These are phyloP conservation scores for Rosa chinensis DNA, from an alignment of 306 rosid species.

Conservation along the genomic window DNA sequence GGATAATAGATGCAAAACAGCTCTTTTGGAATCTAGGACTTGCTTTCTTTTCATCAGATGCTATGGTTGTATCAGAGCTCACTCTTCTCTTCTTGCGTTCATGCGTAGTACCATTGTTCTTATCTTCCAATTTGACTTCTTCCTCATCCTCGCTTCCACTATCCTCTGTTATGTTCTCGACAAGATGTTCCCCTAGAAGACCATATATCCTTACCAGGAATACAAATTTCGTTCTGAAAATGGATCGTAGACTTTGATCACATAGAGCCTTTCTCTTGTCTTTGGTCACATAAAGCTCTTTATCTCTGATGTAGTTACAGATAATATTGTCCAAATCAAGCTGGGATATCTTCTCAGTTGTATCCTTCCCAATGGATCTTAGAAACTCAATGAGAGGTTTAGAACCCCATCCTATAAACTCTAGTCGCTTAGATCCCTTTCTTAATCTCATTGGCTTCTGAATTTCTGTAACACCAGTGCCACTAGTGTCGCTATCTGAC, in stretches of 20 bases:
- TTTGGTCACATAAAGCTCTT: slow-evolving; percentile 40
- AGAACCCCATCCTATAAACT: slow-evolving; percentile 61
- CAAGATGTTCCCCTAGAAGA: slow-evolving; percentile 48
- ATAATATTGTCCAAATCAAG: slow-evolving; percentile 37
- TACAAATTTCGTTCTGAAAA: slow-evolving; percentile 48
- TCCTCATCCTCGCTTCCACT: slow-evolving; percentile 15
- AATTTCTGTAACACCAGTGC: slow-evolving; percentile 1
- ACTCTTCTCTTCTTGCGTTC: slow-evolving; percentile 17
- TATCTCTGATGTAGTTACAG: slow-evolving; percentile 48
- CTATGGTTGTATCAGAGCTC: slow-evolving; percentile 10
- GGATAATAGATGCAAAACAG: slow-evolving; percentile 17
- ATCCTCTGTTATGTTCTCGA: slow-evolving; percentile 22
- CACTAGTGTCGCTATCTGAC: slow-evolving; percentile 13
- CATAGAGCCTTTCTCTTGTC: slow-evolving; percentile 41
- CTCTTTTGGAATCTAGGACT: slow-evolving; percentile 10
- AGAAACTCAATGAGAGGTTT: slow-evolving; percentile 64
- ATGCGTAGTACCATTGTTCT: slow-evolving; percentile 11
- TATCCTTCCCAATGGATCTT: slow-evolving; percentile 48
- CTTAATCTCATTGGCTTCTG: slow-evolving; percentile 12
- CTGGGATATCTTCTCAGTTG: slow-evolving; percentile 37
- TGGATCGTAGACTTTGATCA: slow-evolving; percentile 48
- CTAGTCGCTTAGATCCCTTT: slow-evolving; percentile 26
- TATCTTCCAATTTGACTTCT: slow-evolving; percentile 12
- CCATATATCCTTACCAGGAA: slow-evolving; percentile 24
- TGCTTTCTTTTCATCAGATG: slow-evolving; percentile 26